Conservation (phyloP, 257 asterid species). For the Solanum gracilifrons region DNA sequence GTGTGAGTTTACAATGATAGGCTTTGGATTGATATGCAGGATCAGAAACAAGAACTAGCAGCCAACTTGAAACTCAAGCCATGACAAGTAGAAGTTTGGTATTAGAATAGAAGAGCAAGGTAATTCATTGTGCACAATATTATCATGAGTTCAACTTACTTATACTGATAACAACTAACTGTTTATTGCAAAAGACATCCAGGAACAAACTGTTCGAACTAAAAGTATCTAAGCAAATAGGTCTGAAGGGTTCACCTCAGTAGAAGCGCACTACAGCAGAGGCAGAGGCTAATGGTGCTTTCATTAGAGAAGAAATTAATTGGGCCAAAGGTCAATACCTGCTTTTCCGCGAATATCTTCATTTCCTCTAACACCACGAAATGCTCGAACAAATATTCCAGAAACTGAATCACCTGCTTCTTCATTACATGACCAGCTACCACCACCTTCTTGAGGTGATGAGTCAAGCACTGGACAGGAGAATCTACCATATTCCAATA, state of each 20-base stretch:
- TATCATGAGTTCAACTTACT: not conserved
- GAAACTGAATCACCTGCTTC: not conserved
- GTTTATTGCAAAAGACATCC: not conserved
- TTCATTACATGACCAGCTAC: not conserved
- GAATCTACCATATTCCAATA: not conserved
- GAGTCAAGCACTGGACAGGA: not conserved
- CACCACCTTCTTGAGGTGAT: not conserved
- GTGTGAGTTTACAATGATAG: not conserved
- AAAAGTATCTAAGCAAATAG: not conserved
- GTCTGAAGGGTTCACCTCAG: not conserved
- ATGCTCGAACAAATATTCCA: not conserved
- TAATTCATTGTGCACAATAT: not conserved
- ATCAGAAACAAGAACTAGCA: conserved; percentile 40
- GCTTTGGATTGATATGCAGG: conserved; percentile 13
- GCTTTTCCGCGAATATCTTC: not conserved
- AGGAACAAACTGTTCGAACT: not conserved
- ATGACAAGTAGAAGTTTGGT: conserved; percentile 76
- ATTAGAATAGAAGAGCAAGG: conserved; percentile 76
- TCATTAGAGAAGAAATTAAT: not conserved
- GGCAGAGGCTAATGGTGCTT: not conserved
- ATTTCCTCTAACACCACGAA: not conserved
- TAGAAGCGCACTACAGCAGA: not conserved
- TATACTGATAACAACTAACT: not conserved
- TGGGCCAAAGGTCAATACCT: not conserved
- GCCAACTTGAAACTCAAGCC: conserved; percentile 48